Evolutionary conservation across 768 basidiomycete species (phyloP), one percentile per base, ranked within the genome.

Genomic region (Suillus subluteus): DNA sequence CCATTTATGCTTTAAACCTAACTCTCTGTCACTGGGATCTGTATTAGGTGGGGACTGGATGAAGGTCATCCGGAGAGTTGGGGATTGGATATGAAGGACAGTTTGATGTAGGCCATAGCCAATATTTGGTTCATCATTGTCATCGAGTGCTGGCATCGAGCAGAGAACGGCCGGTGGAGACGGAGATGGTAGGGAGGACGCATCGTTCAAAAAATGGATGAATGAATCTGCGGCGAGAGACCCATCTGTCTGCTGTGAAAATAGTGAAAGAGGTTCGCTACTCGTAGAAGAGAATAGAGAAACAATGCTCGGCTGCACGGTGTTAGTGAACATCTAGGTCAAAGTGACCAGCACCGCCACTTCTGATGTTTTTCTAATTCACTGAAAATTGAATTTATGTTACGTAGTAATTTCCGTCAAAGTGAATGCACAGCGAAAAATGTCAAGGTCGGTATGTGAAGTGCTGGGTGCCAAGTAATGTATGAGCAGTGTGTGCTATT

Each of bases 1-100:
- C 90, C 91, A 93, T 8, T 87, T 81, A 71, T 90, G 89, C 72
- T 84, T 88, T 63, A 94, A 73, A 18, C 87, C 88, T 56, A 93
- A 78, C 38, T 79, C 82, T 64, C 65, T 56, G 70, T 62, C 55
- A 26, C 35, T 68, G 41, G 65, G 52, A 26, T 55, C 58, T 55
- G 62, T 54, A 66, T 54, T 67, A 26, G 83, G 80, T 18, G 92
- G 92, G 70, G 83, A 88, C 9, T 85, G 87, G 43, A 94, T 84
- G 72, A 83, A 94, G 0, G 92, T 91, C 62, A 81, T 88, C 62
- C 79, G 83, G 41, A 92, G 71, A 15, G 88, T 89, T 32, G 92
- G 92, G 6, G 91, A 92, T 71, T 94, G 92, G 58, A 94, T 83
- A 68, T 94, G 92, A 16, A 94, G 82, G 1, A 92, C 91, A 1